Evolutionary conservation across 495 filamentous ascomycete species (phyloP).

Genomic region (Glarea lozoyensis): DNA sequence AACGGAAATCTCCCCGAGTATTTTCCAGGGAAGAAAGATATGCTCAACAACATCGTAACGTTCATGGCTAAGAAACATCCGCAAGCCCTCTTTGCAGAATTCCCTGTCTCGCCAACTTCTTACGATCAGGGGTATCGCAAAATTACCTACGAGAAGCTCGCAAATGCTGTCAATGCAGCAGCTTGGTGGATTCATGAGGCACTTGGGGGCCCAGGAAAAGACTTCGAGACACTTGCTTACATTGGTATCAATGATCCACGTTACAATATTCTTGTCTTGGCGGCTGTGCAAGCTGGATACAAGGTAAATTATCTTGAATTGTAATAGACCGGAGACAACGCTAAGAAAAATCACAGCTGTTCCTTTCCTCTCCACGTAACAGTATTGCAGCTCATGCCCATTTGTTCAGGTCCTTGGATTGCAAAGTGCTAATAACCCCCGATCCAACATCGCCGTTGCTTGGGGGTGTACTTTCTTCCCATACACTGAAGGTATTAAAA

Average conservation of each 20-base stretch:
- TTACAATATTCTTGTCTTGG: slow-evolving; percentile 32
- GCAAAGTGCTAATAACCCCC: not conserved
- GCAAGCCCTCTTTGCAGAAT: not conserved
- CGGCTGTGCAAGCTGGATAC: slow-evolving; percentile 19
- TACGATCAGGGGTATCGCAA: not conserved
- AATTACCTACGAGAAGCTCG: not conserved
- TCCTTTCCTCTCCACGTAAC: no score
- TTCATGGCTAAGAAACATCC: not conserved
- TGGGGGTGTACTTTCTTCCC: not conserved
- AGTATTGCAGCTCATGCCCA: no score
- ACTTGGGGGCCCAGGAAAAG: not conserved
- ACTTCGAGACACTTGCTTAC: slow-evolving; percentile 26
- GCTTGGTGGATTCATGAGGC: not conserved
- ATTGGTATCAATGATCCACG: slow-evolving; percentile 36
- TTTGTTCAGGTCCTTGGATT: not conserved
- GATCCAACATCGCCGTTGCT: no score
- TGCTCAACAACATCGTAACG: not conserved
- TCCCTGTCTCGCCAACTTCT: not conserved
- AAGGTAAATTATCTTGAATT: slow-evolving; percentile 30
- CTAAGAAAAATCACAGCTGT: no score
- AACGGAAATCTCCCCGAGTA: no score
- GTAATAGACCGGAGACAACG: no score
- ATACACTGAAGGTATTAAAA: not conserved
- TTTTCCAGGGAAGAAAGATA: no score
- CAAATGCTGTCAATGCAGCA: not conserved